Conservation (phyloP, 2,329 filamentous ascomycete species). For the Alternaria gansuensis region DNA sequence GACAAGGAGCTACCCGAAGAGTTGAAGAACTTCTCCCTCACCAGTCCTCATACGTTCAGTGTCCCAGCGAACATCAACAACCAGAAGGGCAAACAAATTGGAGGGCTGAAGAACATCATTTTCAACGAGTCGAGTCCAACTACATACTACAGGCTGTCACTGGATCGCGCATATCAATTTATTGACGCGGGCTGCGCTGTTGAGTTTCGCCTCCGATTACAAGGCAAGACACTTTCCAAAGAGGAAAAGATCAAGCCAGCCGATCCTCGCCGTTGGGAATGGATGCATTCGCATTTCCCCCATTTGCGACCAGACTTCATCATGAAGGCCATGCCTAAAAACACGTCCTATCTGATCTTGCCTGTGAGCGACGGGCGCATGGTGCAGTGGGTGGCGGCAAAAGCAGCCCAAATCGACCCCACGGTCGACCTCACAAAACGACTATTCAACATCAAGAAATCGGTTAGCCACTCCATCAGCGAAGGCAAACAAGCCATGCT, state of each 20-base stretch:
- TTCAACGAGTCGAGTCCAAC: conserved; percentile 27
- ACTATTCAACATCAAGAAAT: conserved; percentile 26
- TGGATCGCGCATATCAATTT: conserved; percentile 41
- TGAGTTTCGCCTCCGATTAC: conserved; percentile 33
- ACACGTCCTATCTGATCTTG: conserved; percentile 28
- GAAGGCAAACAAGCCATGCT: conserved; percentile 22
- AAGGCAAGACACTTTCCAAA: conserved; percentile 9
- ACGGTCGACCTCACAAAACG: conserved; percentile 19
- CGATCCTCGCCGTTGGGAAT: conserved; percentile 24
- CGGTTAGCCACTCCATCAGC: conserved; percentile 21
- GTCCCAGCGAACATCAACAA: conserved; percentile 1
- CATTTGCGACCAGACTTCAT: conserved; percentile 47
- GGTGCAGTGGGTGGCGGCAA: conserved; percentile 39
- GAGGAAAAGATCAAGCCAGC: conserved; percentile 8
- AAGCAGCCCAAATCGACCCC: neutral
- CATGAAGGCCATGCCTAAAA: conserved; percentile 41
- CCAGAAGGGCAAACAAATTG: conserved; percentile 19
- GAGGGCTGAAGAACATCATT: conserved; percentile 31
- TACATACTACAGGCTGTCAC: conserved; percentile 13
- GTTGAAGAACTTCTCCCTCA: conserved; percentile 24
- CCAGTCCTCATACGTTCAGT: conserved; percentile 10
- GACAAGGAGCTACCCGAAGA: conserved; percentile 1
- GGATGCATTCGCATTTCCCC: conserved; percentile 40
- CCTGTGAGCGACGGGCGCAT: conserved; percentile 37
- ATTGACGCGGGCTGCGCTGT: conserved; percentile 33